Percentiles rank a stretch among this genome's conserved stretches.
Conservation (phyloP, 345 rosid genomes). For the Rhizophora apiculata region DNA sequence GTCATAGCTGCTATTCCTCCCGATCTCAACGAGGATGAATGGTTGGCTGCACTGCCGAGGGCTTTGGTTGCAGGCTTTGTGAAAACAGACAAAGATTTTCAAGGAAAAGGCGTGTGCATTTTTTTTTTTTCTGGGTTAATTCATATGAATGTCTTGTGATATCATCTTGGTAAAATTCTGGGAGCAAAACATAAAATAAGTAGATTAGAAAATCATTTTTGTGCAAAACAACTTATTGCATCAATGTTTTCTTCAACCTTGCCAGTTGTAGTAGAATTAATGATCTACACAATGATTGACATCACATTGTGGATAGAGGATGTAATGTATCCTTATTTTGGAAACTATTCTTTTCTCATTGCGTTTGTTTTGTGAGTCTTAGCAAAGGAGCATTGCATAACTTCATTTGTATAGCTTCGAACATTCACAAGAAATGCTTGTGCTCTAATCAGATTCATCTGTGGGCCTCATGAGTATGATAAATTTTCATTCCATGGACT, state of each 20-base stretch:
- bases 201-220: slow-evolving; percentile 4
- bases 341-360: neutral
- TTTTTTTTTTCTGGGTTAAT: neutral
- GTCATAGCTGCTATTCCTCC: slow-evolving; percentile 77
- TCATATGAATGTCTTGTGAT: neutral
- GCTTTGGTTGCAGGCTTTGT: slow-evolving; percentile 99
- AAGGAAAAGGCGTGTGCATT: slow-evolving; percentile 53
- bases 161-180: neutral
- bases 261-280: neutral
- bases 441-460: no score
- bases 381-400: no score
- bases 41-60: slow-evolving; percentile 90
- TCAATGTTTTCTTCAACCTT: neutral
- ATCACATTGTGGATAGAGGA: neutral
- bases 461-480: no score
- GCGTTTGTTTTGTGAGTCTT: neutral
- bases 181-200: neutral
- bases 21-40: slow-evolving; percentile 87
- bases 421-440: no score
- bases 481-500: neutral
- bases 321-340: neutral
- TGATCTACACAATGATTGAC: no score
- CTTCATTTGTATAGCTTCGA: no score
- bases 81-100: slow-evolving; percentile 97
- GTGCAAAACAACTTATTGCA: neutral